phyloP scores from a whole-genome alignment of 495 filamentous ascomycete species.

The Neurospora cerealis region DNA sequence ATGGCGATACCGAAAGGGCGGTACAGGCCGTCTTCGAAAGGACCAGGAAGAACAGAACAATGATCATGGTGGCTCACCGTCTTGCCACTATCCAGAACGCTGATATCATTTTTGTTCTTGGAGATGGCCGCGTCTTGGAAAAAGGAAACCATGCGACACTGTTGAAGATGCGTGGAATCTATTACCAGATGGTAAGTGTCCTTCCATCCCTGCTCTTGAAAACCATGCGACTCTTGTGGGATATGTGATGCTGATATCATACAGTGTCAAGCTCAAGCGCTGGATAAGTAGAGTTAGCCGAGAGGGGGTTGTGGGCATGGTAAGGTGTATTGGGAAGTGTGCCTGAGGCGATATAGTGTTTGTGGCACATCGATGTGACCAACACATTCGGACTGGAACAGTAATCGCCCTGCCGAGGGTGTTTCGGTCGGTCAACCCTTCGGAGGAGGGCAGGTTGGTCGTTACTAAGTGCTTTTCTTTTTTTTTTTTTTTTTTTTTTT shows the following conservation, averaged over 20 bases:
- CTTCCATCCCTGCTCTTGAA: background rate
- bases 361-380: background rate
- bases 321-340: background rate
- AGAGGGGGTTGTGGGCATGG: background rate
- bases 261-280: constrained; percentile 40
- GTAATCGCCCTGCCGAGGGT: background rate
- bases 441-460: background rate
- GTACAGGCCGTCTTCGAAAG: constrained; percentile 64
- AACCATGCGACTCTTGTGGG: background rate
- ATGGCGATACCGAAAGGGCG: constrained; percentile 63
- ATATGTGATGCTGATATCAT: constrained; percentile 9
- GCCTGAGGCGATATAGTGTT: background rate
- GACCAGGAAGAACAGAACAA: constrained; percentile 53
- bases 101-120: constrained; percentile 47
- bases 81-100: constrained; percentile 49
- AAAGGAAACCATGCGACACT: constrained; percentile 40
- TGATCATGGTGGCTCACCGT: constrained; percentile 66
- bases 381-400: background rate
- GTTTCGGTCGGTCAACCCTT: background rate
- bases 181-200: constrained; percentile 45
- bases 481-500: background rate
- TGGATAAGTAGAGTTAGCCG: constrained; percentile 27
- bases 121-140: constrained; percentile 44
- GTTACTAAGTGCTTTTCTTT: background rate
- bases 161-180: constrained; percentile 40